These are phyloP conservation scores for Anthostomella pinea DNA, from an alignment of 2,329 filamentous ascomycete species.

Conservation along the genomic window DNA sequence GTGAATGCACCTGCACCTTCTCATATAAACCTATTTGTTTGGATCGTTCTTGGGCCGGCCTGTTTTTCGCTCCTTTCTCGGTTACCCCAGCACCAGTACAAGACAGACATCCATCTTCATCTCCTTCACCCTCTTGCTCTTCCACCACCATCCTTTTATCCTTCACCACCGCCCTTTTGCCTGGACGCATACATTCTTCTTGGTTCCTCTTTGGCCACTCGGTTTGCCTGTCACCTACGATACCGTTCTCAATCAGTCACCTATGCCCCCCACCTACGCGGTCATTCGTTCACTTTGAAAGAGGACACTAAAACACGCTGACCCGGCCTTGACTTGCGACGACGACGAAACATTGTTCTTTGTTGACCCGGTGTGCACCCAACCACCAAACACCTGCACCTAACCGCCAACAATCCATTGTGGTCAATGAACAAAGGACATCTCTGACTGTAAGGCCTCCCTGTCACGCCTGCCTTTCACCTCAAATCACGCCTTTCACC, in stretches of 20 bases:
- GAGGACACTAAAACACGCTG: conserved; percentile 6
- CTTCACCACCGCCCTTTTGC: conserved; percentile 11
- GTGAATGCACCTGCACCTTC: no score
- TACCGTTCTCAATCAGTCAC: conserved; percentile 5
- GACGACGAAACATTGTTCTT: conserved; percentile 5
- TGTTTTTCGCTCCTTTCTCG: conserved; percentile 1
- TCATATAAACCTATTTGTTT: no score
- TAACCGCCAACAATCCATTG: no score
- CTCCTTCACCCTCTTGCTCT: conserved; percentile 9
- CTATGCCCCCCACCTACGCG: conserved; percentile 16
- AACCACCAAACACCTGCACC: conserved; percentile 6
- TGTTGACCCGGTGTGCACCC: conserved; percentile 9
- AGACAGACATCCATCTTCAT: conserved; percentile 6
- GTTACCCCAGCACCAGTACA: no score
- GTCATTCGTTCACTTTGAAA: conserved; percentile 16
- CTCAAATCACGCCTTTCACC: neutral
- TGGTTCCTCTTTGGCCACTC: conserved; percentile 16
- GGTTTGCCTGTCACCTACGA: conserved; percentile 16
- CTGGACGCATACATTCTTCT: conserved; percentile 22
- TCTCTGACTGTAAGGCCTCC: no score
- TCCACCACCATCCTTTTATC: conserved; percentile 2
- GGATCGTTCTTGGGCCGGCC: no score
- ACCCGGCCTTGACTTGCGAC: conserved; percentile 12
- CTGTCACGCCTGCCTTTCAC: no score
- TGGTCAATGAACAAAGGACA: no score